Conservation (phyloP, 2,329 filamentous ascomycete genomes). For the Phoma herbarum region DNA sequence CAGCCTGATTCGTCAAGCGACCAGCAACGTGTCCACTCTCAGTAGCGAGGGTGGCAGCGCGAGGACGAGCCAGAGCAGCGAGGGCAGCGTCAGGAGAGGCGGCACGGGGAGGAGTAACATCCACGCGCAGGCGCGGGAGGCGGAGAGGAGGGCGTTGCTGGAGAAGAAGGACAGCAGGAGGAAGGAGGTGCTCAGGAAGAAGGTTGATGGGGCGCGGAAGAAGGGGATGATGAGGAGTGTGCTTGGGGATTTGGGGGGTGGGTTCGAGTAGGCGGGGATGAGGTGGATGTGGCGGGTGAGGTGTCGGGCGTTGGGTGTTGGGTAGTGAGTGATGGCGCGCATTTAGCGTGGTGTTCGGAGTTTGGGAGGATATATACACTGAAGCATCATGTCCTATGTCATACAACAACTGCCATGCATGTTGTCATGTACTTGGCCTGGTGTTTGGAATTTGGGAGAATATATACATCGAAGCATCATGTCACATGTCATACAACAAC, state of each 20-base stretch:
- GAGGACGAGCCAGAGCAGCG: conserved; percentile 23
- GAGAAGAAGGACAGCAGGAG: conserved; percentile 63
- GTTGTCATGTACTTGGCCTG: background rate
- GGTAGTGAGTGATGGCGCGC: no score
- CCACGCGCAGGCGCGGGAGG: conserved; percentile 67
- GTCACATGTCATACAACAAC: background rate
- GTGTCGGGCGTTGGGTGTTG: no score
- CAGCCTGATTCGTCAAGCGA: conserved; percentile 75
- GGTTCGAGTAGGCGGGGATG: conserved; percentile 44
- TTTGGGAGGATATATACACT: background rate
- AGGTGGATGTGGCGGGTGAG: no score
- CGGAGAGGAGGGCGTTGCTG: conserved; percentile 61
- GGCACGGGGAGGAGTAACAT: conserved; percentile 68
- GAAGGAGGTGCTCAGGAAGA: conserved; percentile 58
- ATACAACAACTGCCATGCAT: background rate
- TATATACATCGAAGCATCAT: conserved; percentile 1
- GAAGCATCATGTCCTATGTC: background rate
- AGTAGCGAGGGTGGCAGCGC: conserved; percentile 38
- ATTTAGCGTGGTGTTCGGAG: background rate
- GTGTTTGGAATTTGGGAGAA: background rate
- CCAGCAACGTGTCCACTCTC: conserved; percentile 59
- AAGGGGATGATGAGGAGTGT: conserved; percentile 46
- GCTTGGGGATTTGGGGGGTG: conserved; percentile 42
- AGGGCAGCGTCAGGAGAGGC: conserved; percentile 55
- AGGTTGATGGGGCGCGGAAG: conserved; percentile 46